phyloP scores from a whole-genome alignment of 1,139 yeast genomes.

The Lodderomyces margitis region DNA sequence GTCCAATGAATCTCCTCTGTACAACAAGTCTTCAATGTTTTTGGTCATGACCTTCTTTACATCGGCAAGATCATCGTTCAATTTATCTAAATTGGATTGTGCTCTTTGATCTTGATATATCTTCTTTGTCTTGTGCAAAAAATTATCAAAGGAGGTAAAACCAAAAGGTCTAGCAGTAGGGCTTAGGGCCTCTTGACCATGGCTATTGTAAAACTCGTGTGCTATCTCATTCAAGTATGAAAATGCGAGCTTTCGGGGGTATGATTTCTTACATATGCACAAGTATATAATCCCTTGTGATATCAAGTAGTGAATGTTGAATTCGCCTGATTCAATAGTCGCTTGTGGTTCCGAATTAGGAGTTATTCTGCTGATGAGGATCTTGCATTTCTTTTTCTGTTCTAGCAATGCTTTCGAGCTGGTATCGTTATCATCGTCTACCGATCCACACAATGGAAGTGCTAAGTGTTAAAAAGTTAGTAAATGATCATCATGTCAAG shows the following conservation, averaged over 20 bases:
- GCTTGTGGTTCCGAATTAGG: constrained; percentile 85
- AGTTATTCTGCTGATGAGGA: constrained; percentile 71
- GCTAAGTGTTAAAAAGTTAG: constrained; percentile 37
- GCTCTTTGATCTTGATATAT: constrained; percentile 90
- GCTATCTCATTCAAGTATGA: constrained; percentile 81
- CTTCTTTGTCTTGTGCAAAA: constrained; percentile 82
- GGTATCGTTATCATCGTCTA: constrained; percentile 65
- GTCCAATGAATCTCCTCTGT: constrained; percentile 93
- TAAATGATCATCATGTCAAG: background rate
- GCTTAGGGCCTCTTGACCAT: constrained; percentile 66
- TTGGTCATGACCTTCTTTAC: constrained; percentile 95
- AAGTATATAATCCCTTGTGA: constrained; percentile 66
- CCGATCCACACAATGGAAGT: constrained; percentile 89
- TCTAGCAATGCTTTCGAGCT: constrained; percentile 52
- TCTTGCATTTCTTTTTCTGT: constrained; percentile 82
- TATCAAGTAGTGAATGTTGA: constrained; percentile 74
- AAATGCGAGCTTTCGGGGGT: constrained; percentile 87
- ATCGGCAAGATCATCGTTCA: constrained; percentile 86
- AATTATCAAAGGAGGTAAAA: constrained; percentile 79
- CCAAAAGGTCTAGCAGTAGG: constrained; percentile 81
- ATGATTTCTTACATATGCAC: constrained; percentile 71
- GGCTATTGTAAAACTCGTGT: constrained; percentile 76
- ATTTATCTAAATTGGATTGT: constrained; percentile 78
- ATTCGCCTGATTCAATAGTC: constrained; percentile 74
- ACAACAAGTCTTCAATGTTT: constrained; percentile 88